Percentiles rank a stretch among this genome's conserved stretches.
phyloP scores from a whole-genome alignment of 495 filamentous ascomycete genomes.

The Penicillium desertorum region DNA sequence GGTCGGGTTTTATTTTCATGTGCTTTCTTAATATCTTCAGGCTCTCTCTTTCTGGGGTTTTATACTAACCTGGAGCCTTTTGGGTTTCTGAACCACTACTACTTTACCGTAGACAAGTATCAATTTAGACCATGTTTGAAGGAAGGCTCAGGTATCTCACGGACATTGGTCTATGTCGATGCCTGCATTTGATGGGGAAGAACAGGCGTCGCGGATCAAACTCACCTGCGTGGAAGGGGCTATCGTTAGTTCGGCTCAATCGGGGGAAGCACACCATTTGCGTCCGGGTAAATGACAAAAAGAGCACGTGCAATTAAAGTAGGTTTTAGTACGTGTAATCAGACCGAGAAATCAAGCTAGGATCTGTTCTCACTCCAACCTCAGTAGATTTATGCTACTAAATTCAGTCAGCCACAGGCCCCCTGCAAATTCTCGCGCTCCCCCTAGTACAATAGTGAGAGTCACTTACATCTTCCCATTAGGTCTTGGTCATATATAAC shows the following conservation, averaged over 20 bases:
- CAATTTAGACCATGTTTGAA: conserved; percentile 1
- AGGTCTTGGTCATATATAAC: conserved; percentile 1
- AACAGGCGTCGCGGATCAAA: neutral
- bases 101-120: conserved; percentile 5
- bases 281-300: conserved; percentile 3
- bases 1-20: neutral
- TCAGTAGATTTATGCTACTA: conserved; percentile 7
- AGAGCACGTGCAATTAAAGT: conserved; percentile 4
- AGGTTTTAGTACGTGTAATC: conserved; percentile 2
- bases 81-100: conserved; percentile 1
- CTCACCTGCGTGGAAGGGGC: neutral
- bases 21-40: conserved; percentile 1
- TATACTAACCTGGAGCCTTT: neutral
- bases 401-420: conserved; percentile 12
- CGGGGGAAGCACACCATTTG: conserved; percentile 7
- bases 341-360: conserved; percentile 5
- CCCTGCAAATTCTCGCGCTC: conserved; percentile 10
- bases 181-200: conserved; percentile 7
- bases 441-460: neutral
- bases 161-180: conserved; percentile 5
- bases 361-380: neutral
- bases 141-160: conserved; percentile 1
- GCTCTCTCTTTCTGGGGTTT: neutral
- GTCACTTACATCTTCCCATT: too few relatives aligned
- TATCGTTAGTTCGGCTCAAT: neutral